Percentiles rank a stretch among this genome's conserved stretches.
phyloP scores from a whole-genome alignment of 495 filamentous ascomycete genomes.

The Parachaetomium inaequale region DNA sequence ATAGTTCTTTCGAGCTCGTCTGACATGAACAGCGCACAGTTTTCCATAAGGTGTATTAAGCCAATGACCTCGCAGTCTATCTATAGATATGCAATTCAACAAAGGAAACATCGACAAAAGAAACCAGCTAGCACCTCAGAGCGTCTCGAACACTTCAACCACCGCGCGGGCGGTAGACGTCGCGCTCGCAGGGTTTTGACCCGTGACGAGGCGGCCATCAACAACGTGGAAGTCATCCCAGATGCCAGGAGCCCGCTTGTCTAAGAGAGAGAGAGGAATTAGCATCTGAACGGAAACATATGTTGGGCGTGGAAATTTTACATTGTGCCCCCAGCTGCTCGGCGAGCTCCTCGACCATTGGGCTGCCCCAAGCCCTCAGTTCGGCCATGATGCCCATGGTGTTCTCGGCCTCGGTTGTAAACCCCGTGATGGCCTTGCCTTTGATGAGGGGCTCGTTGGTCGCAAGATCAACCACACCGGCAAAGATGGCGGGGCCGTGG shows the following conservation, averaged over 20 bases:
- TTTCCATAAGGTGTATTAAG: too few relatives aligned
- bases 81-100: not conserved
- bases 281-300: not conserved
- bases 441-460: not conserved
- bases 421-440: not conserved
- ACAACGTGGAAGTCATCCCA: conserved; percentile 4
- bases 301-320: not conserved
- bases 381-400: not conserved
- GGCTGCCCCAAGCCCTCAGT: not conserved
- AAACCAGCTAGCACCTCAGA: not conserved
- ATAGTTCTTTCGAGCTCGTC: too few relatives aligned
- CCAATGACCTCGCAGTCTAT: not conserved
- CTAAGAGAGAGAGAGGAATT: not conserved
- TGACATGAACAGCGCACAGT: too few relatives aligned
- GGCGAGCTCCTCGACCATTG: not conserved
- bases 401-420: not conserved
- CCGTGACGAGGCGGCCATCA: not conserved
- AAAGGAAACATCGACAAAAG: not conserved
- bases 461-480: not conserved
- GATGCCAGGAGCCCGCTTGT: not conserved
- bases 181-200: not conserved
- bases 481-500: not conserved
- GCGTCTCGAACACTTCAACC: not conserved
- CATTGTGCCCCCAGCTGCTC: not conserved
- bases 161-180: not conserved